These are phyloP conservation scores for Ogataea pilisensis DNA, from an alignment of 805 yeast genomes.

Conservation along the genomic window DNA sequence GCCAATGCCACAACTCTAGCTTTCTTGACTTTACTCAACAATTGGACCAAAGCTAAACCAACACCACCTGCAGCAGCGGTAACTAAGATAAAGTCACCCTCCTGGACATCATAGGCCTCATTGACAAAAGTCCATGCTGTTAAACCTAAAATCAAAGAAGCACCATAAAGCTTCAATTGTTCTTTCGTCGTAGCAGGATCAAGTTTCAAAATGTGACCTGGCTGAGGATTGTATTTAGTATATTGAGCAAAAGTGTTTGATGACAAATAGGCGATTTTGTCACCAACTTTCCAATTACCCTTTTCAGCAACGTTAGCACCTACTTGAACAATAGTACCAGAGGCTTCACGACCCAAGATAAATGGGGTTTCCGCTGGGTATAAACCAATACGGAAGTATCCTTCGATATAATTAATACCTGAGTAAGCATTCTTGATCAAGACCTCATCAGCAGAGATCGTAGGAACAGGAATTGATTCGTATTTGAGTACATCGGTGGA, in stretches of 20 bases:
- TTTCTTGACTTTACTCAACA: slow-evolving; percentile 51
- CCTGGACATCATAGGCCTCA: slow-evolving; percentile 62
- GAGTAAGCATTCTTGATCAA: slow-evolving; percentile 70
- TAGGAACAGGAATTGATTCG: slow-evolving; percentile 57
- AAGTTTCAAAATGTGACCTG: slow-evolving; percentile 40
- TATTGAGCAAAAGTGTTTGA: slow-evolving; percentile 68
- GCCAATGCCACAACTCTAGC: slow-evolving; percentile 85
- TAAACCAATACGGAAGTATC: slow-evolving; percentile 75
- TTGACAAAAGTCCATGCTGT: slow-evolving; percentile 71
- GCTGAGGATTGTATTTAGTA: slow-evolving; percentile 41
- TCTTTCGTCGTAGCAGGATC: slow-evolving; percentile 46
- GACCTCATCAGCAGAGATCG: slow-evolving; percentile 50
- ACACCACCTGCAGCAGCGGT: slow-evolving; percentile 98
- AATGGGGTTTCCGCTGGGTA: slow-evolving; percentile 61
- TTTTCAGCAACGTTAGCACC: slow-evolving; percentile 50
- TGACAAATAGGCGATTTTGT: slow-evolving; percentile 57
- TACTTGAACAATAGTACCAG: slow-evolving; percentile 62
- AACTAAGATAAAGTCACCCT: slow-evolving; percentile 68
- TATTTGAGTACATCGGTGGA: slow-evolving; percentile 58
- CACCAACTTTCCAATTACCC: slow-evolving; percentile 56
- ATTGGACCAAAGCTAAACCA: slow-evolving; percentile 68
- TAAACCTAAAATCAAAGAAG: slow-evolving; percentile 63
- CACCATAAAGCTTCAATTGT: slow-evolving; percentile 52
- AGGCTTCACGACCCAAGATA: slow-evolving; percentile 65
- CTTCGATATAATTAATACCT: slow-evolving; percentile 81